Evolutionary conservation across 1,139 yeast genomes (phyloP), one percentile per base, ranked within the genome.

Genomic region (Hemisphaericaspora lyxosophila): DNA sequence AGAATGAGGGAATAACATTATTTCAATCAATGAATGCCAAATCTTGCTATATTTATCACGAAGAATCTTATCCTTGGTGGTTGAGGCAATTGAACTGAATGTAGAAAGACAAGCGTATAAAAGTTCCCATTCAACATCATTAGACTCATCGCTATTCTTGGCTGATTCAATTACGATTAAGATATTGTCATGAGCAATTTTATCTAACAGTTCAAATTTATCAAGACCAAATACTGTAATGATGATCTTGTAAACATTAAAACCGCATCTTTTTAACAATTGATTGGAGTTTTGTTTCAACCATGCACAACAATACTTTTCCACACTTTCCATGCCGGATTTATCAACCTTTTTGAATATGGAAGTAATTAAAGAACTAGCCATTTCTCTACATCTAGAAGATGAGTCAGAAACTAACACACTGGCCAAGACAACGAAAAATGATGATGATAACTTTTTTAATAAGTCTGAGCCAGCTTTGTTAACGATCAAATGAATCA

Each of bases 351-450:
- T 78, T 29, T 64, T 64, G 40, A 90, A 61, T 35, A 92, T 67
- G 16, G 70, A 70, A 8, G 75, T 62, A 26, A 89, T 64, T 36
- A 90, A 67, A 5, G 79, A 62, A 5, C 83, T 65, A 0, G 97
- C 89, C 85, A 84, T 83, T 55, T 87, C 95, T 42, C 96, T 79
- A 54, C 97, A 90, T 45, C 75, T 80, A n/a, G 84, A 65, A 4
- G 86, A 74, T 36, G 84, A 85, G 57, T 92, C 98, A 39, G 85
- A 80, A 26, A 86, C 82, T 16, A 87, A 63, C 19, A 86, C 84
- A 57, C 85, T 81, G 0, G 95, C 81, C 44, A 92, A 67, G 0
- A 90, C 87, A 35, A 90, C 83, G 55, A 89, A 92, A 53, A 90
- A 85, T 2, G 96, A 83, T 0, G 84, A 63, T 0, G 90, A 72